These are phyloP conservation scores for Lasiodiplodia sp. DNA, from an alignment of 2,329 filamentous ascomycete species.

Conservation along the genomic window DNA sequence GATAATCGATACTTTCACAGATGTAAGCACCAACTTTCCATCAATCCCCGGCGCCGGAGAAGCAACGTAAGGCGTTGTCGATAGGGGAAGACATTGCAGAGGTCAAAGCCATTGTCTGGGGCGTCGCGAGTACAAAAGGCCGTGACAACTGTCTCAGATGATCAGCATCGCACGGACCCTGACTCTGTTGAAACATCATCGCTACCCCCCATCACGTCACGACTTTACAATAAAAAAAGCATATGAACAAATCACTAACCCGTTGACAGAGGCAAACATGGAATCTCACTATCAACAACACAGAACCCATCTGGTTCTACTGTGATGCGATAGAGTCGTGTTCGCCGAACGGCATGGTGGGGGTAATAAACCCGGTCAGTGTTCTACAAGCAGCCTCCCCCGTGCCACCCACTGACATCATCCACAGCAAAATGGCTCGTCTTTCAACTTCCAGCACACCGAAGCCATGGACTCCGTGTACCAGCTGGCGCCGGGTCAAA, in stretches of 20 bases:
- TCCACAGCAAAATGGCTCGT: background rate
- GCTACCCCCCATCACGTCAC: background rate
- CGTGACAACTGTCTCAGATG: background rate
- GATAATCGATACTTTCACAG: constrained; percentile 36
- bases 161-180: background rate
- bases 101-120: background rate
- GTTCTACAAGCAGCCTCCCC: background rate
- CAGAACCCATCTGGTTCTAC: constrained; percentile 49
- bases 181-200: background rate
- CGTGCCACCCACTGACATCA: constrained; percentile 2
- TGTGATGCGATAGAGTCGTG: constrained; percentile 70
- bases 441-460: constrained; percentile 15
- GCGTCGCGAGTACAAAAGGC: background rate
- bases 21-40: constrained; percentile 36
- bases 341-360: constrained; percentile 72
- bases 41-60: background rate
- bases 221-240: background rate
- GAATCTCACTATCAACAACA: constrained; percentile 46
- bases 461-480: constrained; percentile 35
- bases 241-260: background rate
- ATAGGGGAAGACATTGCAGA: background rate
- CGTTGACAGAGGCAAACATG: constrained; percentile 31
- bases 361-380: constrained; percentile 73
- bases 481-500: constrained; percentile 48
- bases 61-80: background rate